phyloP scores from a whole-genome alignment of 306 rosid species.

The Astragalus glycyphyllos region DNA sequence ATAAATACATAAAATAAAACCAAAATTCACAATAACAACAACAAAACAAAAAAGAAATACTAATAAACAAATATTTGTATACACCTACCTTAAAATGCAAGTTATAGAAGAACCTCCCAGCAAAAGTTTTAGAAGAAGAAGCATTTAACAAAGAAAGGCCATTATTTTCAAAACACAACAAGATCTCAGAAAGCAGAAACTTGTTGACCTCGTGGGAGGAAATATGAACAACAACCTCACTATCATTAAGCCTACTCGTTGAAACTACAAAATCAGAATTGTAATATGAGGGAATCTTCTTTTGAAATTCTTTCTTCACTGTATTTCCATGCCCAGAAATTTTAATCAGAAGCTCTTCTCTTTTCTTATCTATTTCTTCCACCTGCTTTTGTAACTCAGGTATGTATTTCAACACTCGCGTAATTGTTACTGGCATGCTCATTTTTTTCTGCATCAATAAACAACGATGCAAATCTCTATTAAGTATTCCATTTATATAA shows the following conservation, averaged over 20 bases:
- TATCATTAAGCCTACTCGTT: slow-evolving; percentile 48
- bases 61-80: not conserved
- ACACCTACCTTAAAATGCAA: slow-evolving; percentile 60
- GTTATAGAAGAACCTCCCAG: slow-evolving; percentile 56
- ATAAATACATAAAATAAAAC: no score
- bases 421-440: slow-evolving; percentile 67
- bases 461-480: not conserved
- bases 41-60: not conserved
- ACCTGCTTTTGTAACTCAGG: slow-evolving; percentile 66
- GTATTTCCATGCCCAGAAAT: slow-evolving; percentile 30
- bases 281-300: slow-evolving; percentile 18
- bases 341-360: slow-evolving; percentile 51
- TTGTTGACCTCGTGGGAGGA: slow-evolving; percentile 39
- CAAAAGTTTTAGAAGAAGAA: slow-evolving; percentile 63
- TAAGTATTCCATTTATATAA: no score
- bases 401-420: slow-evolving; percentile 58
- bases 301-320: slow-evolving; percentile 8
- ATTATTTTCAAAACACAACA: slow-evolving; percentile 54
- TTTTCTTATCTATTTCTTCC: slow-evolving; percentile 51
- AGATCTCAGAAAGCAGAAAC: slow-evolving; percentile 50
- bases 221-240: slow-evolving; percentile 60
- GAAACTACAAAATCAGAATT: slow-evolving; percentile 51
- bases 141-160: slow-evolving; percentile 58
- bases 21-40: no score
- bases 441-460: slow-evolving; percentile 58